A percentile compares a stretch with the other conserved stretches of the same genome.
These are phyloP conservation scores for Smittium culicis DNA, from an alignment of 371 early-diverging fungal genomes.

Conservation along the genomic window DNA sequence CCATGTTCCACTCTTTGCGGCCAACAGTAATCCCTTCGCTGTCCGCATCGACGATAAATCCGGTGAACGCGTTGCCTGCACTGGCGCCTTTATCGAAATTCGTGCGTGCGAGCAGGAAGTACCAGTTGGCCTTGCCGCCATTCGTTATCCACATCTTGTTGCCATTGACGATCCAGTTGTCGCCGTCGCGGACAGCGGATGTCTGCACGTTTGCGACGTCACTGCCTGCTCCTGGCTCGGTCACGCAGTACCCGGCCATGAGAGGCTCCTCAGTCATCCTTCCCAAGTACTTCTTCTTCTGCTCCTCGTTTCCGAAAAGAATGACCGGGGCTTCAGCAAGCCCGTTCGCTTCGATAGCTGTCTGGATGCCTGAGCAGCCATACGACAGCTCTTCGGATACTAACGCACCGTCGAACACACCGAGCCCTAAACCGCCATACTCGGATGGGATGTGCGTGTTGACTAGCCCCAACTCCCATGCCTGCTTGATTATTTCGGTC, in stretches of 20 bases:
- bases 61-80: slow-evolving; percentile 86
- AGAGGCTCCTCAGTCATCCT: slow-evolving; percentile 88
- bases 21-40: slow-evolving; percentile 78
- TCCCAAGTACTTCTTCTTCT: slow-evolving; percentile 83
- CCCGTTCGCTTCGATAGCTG: slow-evolving; percentile 91
- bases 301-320: slow-evolving; percentile 67
- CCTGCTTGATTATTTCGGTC: slow-evolving; percentile 78
- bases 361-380: slow-evolving; percentile 93
- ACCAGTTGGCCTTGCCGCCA: slow-evolving; percentile 95
- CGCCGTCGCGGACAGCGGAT: slow-evolving; percentile 50
- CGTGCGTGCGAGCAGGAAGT: slow-evolving; percentile 91
- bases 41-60: slow-evolving; percentile 88
- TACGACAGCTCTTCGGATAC: slow-evolving; percentile 83
- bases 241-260: slow-evolving; percentile 88
- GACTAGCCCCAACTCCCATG: slow-evolving; percentile 89
- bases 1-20: slow-evolving; percentile 95
- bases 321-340: slow-evolving; percentile 88
- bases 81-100: slow-evolving; percentile 43
- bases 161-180: slow-evolving; percentile 63
- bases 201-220: slow-evolving; percentile 64
- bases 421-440: slow-evolving; percentile 78
- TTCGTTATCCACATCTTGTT: slow-evolving; percentile 92
- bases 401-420: slow-evolving; percentile 63
- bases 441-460: slow-evolving; percentile 80
- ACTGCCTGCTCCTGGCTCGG: slow-evolving; percentile 58